A percentile compares a stretch with the other conserved stretches of the same genome.
Evolutionary conservation across 1,284 basidiomycete species (phyloP).

Genomic region (Stygiomarasmius scandens): DNA sequence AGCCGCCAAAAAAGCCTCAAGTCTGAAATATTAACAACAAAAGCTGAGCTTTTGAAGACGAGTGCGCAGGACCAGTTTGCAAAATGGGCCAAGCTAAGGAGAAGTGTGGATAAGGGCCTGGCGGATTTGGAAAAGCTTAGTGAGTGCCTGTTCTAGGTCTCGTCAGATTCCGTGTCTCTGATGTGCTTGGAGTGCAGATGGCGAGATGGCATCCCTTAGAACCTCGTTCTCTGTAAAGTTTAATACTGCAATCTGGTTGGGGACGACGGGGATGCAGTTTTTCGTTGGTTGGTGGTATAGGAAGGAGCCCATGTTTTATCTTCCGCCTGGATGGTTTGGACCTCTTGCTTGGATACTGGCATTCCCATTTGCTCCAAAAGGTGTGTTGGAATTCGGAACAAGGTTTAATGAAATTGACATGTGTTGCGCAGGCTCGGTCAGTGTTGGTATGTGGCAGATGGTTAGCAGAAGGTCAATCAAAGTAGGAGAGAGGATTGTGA

Average conservation of each 20-base stretch:
- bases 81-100: conserved; percentile 94
- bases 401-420: neutral
- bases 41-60: conserved; percentile 87
- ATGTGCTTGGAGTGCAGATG: conserved; percentile 51
- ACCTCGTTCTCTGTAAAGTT: conserved; percentile 76
- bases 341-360: conserved; percentile 82
- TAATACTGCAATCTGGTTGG: conserved; percentile 73
- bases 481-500: conserved; percentile 68
- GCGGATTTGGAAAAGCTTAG: conserved; percentile 92
- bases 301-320: conserved; percentile 85
- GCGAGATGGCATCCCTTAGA: conserved; percentile 65
- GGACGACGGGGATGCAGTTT: conserved; percentile 85
- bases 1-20: conserved; percentile 71
- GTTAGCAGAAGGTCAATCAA: conserved; percentile 81
- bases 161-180: neutral
- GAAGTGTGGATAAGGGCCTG: conserved; percentile 92
- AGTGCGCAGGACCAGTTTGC: conserved; percentile 98
- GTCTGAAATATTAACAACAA: conserved; percentile 74
- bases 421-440: conserved; percentile 70
- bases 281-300: conserved; percentile 89
- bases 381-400: conserved; percentile 36
- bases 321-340: conserved; percentile 87
- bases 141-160: conserved; percentile 48
- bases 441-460: conserved; percentile 90
- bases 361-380: conserved; percentile 80